A percentile compares a stretch with the other conserved stretches of the same genome.
These are phyloP conservation scores for Lactarius tabidus DNA, from an alignment of 768 basidiomycete species.

Conservation along the genomic window DNA sequence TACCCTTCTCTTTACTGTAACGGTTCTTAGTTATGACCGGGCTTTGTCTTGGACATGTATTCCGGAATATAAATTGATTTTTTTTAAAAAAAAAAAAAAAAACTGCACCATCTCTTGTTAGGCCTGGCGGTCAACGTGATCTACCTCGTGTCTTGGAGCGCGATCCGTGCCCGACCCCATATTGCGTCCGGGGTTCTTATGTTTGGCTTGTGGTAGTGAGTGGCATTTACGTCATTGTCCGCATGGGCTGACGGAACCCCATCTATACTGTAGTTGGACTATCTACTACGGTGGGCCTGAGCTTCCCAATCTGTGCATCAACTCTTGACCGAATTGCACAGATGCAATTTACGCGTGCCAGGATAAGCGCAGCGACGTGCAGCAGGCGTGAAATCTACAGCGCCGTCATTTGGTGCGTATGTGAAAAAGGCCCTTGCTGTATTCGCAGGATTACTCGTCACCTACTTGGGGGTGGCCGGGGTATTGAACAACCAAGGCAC, in stretches of 20 bases:
- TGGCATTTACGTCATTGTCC: not conserved
- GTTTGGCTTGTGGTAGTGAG: constrained; percentile 8
- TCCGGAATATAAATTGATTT: too few relatives aligned
- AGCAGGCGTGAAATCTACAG: constrained; percentile 61
- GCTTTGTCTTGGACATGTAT: too few relatives aligned
- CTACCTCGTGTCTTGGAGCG: constrained; percentile 22
- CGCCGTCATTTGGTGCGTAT: constrained; percentile 50
- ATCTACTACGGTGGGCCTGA: constrained; percentile 21
- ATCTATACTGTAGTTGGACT: constrained; percentile 3
- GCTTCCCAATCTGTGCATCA: not conserved
- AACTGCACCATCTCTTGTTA: constrained; percentile 10
- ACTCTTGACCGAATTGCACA: constrained; percentile 34
- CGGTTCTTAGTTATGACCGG: too few relatives aligned
- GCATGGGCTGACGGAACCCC: not conserved
- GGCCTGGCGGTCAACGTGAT: constrained; percentile 27
- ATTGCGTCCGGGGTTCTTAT: not conserved
- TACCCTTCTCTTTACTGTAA: too few relatives aligned
- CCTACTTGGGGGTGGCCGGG: constrained; percentile 30
- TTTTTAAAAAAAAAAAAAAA: too few relatives aligned
- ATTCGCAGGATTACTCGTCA: constrained; percentile 34
- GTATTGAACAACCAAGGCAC: constrained; percentile 29
- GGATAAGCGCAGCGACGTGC: constrained; percentile 55
- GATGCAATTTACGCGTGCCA: constrained; percentile 63
- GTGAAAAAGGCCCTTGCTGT: constrained; percentile 42
- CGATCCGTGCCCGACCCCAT: not conserved